These are phyloP conservation scores for Penicillium pancosmium DNA, from an alignment of 495 filamentous ascomycete genomes.

Conservation along the genomic window DNA sequence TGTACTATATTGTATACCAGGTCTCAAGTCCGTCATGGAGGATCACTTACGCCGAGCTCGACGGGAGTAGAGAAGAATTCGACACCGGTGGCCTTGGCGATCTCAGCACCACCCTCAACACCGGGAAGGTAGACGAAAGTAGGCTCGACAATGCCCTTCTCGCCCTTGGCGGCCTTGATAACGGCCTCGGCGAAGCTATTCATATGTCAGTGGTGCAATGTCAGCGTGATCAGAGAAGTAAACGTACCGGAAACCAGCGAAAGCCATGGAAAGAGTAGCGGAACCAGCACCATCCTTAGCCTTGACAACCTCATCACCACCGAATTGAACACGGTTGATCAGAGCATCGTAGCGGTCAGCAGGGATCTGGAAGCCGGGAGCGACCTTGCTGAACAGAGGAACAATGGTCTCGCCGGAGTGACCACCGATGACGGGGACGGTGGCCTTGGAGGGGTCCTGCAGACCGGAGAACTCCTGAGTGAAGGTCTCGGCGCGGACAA, in stretches of 20 bases:
- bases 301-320: conserved; percentile 97
- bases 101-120: conserved; percentile 81
- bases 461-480: conserved; percentile 82
- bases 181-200: conserved; percentile 88
- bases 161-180: conserved; percentile 82
- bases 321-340: conserved; percentile 94
- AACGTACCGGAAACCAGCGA: conserved; percentile 82
- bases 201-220: conserved; percentile 19
- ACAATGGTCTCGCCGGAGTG: conserved; percentile 98
- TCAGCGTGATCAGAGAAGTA: conserved; percentile 7
- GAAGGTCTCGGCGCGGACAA: conserved; percentile 97
- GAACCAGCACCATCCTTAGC: conserved; percentile 96
- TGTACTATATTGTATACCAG: neutral
- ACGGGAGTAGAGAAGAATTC: conserved; percentile 97
- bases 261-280: conserved; percentile 97
- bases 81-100: conserved; percentile 76
- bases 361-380: conserved; percentile 77
- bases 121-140: conserved; percentile 94
- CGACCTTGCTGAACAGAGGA: conserved; percentile 90
- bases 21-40: neutral
- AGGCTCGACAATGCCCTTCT: conserved; percentile 90
- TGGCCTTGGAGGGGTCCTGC: conserved; percentile 77
- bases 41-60: conserved; percentile 80
- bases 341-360: conserved; percentile 83
- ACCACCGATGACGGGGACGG: conserved; percentile 91